Evolutionary conservation across 176 grass and related monocot genomes (phyloP).

Genomic region (Chrysopogon serrulatus): DNA sequence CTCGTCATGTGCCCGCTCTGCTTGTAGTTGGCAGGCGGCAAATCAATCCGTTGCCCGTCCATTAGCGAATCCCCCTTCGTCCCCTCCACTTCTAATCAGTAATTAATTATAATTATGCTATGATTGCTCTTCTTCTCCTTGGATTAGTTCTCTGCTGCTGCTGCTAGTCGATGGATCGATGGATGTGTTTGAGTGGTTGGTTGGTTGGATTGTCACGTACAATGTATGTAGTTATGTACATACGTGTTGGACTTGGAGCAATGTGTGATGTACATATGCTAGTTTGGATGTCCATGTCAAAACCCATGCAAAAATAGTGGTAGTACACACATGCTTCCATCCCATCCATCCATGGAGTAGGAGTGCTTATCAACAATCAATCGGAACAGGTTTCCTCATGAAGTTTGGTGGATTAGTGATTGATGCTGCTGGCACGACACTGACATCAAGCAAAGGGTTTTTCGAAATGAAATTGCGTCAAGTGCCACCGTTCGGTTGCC

Average conservation of each 20-base stretch:
- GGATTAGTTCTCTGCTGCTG: neutral
- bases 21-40: neutral
- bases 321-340: neutral
- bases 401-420: neutral
- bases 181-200: constrained; percentile 7
- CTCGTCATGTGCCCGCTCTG: constrained; percentile 61
- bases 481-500: neutral
- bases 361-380: constrained; percentile 3
- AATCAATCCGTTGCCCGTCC: neutral
- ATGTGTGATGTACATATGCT: constrained; percentile 19
- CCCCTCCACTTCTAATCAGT: too few species aligned
- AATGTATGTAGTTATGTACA: constrained; percentile 11
- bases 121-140: neutral
- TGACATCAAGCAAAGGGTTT: neutral
- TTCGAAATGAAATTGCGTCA: neutral
- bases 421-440: neutral
- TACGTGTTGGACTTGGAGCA: neutral
- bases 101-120: too few species aligned
- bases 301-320: neutral
- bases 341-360: neutral
- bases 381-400: neutral
- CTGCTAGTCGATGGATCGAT: neutral
- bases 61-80: too few species aligned
- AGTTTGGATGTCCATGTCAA: constrained; percentile 32
- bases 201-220: neutral